Base-by-base conservation (phyloP, 495 filamentous ascomycete species). In the Patellaria atrata region DNA sequence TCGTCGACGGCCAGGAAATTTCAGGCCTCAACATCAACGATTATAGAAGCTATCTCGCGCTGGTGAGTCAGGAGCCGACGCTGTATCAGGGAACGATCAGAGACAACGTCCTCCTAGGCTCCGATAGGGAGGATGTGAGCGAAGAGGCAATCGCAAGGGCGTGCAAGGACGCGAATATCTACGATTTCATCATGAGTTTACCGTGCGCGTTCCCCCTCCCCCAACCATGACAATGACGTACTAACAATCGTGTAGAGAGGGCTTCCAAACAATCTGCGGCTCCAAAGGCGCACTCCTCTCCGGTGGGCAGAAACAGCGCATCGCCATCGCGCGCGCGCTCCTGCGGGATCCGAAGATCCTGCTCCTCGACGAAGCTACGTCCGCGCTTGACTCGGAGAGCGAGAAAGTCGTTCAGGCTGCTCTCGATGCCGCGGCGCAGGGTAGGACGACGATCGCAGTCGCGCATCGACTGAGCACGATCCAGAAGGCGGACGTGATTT, bases 141-240 rank as follows among this genome's bases (percentile, higher is more conserved):
- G 82, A 91, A 26, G 77, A 73, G 23, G 64, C 65, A 4, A 65
- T 93, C 21, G 63, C 76, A 31, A 67, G 77, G 43, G 82, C 79
- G 10, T 89, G 82, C 63, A 76, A 74, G 39, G 78, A 86, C 50
- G 84, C 84, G 26, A 93, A 92, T 47, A 93, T 93, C 46, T 83
- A 85, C 53, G 82, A 89, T 46, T 92, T 91, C 56, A 86, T 93
- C 54, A 67, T 49, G 29, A 34, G 17, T 10, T 39, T 38, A 17
- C 41, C 41, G 22, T 33, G 16, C 30, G 11, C 26, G 20, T 35
- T 35, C 20, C 13, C 21, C 8, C 26, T 7, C 16, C 23, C 23
- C 14, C 9, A 25, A 25, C 20, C 13, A 10, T 35, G 21, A 8
- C n/a, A 35, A 5, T 35, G 33, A 9, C 20, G 37, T 38, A 4